Evolutionary conservation across 768 basidiomycete species (phyloP).

Genomic region (Mycena indigotica): DNA sequence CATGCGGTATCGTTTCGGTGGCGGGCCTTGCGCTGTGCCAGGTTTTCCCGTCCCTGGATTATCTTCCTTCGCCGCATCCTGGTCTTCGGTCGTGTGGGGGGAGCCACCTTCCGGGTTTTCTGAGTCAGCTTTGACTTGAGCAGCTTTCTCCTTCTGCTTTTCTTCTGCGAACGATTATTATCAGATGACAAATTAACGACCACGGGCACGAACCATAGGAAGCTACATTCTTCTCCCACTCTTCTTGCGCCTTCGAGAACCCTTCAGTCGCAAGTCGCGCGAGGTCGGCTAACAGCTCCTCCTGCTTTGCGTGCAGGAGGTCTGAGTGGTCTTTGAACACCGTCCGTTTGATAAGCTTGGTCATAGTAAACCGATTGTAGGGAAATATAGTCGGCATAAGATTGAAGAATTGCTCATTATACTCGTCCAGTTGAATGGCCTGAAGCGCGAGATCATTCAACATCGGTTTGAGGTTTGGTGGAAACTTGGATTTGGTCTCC

Average conservation of each 20-base stretch:
- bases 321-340: constrained; percentile 74
- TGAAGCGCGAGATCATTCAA: constrained; percentile 72
- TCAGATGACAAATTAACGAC: constrained; percentile 1
- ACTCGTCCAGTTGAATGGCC: constrained; percentile 83
- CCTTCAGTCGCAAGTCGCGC: constrained; percentile 61
- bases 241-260: constrained; percentile 69
- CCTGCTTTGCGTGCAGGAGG: constrained; percentile 68
- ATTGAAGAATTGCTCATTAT: constrained; percentile 90
- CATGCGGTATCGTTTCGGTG: constrained; percentile 75
- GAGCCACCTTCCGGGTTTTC: constrained; percentile 19
- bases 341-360: constrained; percentile 93
- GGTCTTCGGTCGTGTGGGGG: constrained; percentile 20
- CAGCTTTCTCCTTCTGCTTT: constrained; percentile 57
- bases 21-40: constrained; percentile 65
- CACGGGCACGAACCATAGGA: constrained; percentile 60
- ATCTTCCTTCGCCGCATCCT: constrained; percentile 30
- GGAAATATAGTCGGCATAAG: constrained; percentile 86
- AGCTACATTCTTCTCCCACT: constrained; percentile 70
- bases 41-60: constrained; percentile 35
- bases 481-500: constrained; percentile 88
- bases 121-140: constrained; percentile 24
- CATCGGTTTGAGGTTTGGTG: constrained; percentile 71
- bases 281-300: constrained; percentile 66
- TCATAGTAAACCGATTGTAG: constrained; percentile 96
- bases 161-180: constrained; percentile 33